A percentile compares a stretch with the other conserved stretches of the same genome.
These are phyloP conservation scores for Claviceps sp. DNA, from an alignment of 2,329 filamentous ascomycete species.

Conservation along the genomic window DNA sequence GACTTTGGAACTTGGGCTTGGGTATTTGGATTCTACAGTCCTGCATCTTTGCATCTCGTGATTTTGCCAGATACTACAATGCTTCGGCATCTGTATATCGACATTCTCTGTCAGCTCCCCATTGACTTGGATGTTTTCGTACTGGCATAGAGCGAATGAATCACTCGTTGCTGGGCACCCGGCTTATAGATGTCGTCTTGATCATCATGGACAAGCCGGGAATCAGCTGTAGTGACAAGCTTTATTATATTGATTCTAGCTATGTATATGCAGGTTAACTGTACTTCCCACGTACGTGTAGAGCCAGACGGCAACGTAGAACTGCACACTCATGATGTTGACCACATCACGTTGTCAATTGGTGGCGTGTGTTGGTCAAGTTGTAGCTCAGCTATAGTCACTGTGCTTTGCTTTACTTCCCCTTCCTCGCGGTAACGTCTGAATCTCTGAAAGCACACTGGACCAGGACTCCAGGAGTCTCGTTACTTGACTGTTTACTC, in stretches of 20 bases:
- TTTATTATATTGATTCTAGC: not conserved
- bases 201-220: conserved; percentile 37
- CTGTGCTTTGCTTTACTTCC: too few species aligned
- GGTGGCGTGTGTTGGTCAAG: too few species aligned
- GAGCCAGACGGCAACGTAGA: too few species aligned
- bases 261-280: too few species aligned
- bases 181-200: conserved; percentile 42
- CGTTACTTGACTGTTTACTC: too few species aligned
- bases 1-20: not conserved
- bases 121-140: conserved; percentile 42
- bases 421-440: too few species aligned
- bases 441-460: too few species aligned
- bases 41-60: not conserved
- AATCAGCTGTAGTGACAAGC: conserved; percentile 47
- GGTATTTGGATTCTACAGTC: not conserved
- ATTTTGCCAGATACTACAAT: conserved; percentile 23
- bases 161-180: conserved; percentile 43
- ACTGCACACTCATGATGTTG: too few species aligned
- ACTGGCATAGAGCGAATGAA: conserved; percentile 36
- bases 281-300: too few species aligned
- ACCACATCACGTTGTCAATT: too few species aligned
- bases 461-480: too few species aligned
- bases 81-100: conserved; percentile 26
- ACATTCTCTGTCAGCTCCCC: conserved; percentile 31
- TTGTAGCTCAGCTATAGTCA: too few species aligned